Evolutionary conservation across 257 asterid genomes (phyloP).

Genomic region (Scutellaria minor): DNA sequence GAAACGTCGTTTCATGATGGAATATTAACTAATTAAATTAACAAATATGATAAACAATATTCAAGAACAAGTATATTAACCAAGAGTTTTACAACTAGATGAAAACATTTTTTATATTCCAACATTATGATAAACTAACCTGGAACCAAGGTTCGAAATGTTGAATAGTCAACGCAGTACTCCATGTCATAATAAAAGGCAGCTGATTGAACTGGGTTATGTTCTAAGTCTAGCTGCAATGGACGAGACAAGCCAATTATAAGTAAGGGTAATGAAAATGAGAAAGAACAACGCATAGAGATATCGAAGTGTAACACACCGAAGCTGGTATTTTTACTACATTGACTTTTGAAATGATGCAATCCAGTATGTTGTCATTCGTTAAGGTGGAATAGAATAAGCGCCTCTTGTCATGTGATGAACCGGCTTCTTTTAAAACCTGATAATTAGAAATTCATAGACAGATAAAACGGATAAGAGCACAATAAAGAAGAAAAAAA

Average conservation of each 20-base stretch:
- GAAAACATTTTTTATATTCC: too few relatives aligned
- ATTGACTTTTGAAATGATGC: slow-evolving; percentile 80
- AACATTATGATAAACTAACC: slow-evolving; percentile 46
- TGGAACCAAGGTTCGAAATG: slow-evolving; percentile 58
- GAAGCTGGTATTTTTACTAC: slow-evolving; percentile 50
- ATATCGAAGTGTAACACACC: slow-evolving; percentile 49
- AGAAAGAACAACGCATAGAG: background rate
- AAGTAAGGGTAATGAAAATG: background rate
- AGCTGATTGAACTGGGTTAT: slow-evolving; percentile 45
- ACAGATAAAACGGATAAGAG: slow-evolving; percentile 6
- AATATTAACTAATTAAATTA: slow-evolving; percentile 12
- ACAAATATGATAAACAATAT: background rate
- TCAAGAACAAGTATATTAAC: background rate
- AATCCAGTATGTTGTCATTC: slow-evolving; percentile 82
- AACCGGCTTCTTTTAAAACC: slow-evolving; percentile 74
- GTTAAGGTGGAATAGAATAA: slow-evolving; percentile 71
- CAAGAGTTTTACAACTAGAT: too few relatives aligned
- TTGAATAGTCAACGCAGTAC: slow-evolving; percentile 82
- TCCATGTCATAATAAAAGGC: slow-evolving; percentile 87
- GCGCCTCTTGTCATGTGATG: slow-evolving; percentile 73
- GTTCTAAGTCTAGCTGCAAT: slow-evolving; percentile 52
- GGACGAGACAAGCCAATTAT: slow-evolving; percentile 21
- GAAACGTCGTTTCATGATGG: slow-evolving; percentile 30
- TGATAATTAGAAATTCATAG: slow-evolving; percentile 35
- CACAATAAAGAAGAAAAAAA: slow-evolving; percentile 12